phyloP scores from a whole-genome alignment of 1,284 basidiomycete genomes.

The Fomitopsis palustris region DNA sequence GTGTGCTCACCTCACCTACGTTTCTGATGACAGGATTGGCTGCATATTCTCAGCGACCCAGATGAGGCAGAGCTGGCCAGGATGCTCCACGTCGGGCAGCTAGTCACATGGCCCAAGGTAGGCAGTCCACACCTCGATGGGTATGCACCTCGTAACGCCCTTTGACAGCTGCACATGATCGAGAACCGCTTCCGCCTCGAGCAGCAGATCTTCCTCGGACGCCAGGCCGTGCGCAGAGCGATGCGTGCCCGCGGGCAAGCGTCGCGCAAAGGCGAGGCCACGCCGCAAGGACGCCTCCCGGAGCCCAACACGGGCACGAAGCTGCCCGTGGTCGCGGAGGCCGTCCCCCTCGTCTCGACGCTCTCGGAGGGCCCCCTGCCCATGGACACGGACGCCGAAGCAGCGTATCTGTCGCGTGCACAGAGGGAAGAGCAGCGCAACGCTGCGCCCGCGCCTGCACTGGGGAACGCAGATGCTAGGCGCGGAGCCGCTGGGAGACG shows the following conservation, averaged over 20 bases:
- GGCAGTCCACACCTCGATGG: constrained; percentile 9
- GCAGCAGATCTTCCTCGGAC: constrained; percentile 79
- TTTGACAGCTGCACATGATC: constrained; percentile 80
- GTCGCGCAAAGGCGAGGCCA: constrained; percentile 14
- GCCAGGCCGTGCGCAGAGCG: constrained; percentile 65
- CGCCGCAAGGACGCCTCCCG: constrained; percentile 22
- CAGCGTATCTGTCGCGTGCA: constrained; percentile 34
- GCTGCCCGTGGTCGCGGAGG: constrained; percentile 11
- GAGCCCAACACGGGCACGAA: constrained; percentile 21
- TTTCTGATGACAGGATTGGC: constrained; percentile 79
- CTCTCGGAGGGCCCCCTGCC: constrained; percentile 48
- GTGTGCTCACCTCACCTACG: not conserved
- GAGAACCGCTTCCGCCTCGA: constrained; percentile 80
- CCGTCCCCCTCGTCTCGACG: constrained; percentile 13
- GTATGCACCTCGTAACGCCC: not conserved
- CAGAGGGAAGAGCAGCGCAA: not conserved
- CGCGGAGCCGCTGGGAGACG: constrained; percentile 15
- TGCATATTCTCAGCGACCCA: constrained; percentile 82
- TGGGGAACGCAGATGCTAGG: constrained; percentile 7
- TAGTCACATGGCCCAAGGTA: constrained; percentile 96
- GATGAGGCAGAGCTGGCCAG: constrained; percentile 74
- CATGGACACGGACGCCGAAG: constrained; percentile 51
- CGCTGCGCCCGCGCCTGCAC: not conserved
- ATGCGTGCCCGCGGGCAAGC: constrained; percentile 31
- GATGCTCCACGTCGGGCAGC: constrained; percentile 83